These are phyloP conservation scores for Geranium incanum DNA, from an alignment of 441 rosid species.

Conservation along the genomic window DNA sequence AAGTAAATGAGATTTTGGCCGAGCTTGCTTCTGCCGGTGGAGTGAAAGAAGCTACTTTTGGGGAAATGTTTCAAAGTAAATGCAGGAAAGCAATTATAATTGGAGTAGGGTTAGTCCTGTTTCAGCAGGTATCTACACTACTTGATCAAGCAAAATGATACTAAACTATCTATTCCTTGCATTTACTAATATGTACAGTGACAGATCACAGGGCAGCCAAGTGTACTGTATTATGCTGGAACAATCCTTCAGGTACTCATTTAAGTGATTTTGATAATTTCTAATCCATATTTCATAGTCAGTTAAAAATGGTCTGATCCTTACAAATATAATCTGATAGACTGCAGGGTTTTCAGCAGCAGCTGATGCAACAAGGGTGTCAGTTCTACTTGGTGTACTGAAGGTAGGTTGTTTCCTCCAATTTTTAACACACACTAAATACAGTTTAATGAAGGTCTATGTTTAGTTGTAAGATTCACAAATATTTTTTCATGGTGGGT, in stretches of 20 bases:
- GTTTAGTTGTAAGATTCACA: neutral
- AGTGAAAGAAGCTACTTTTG: conserved; percentile 49
- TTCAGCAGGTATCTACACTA: conserved; percentile 67
- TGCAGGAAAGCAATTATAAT: conserved; percentile 84
- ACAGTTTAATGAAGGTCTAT: neutral
- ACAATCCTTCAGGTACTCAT: conserved; percentile 67
- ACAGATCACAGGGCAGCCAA: conserved; percentile 98
- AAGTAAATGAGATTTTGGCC: conserved; percentile 67
- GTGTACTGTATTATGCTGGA: conserved; percentile 94
- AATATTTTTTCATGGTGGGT: neutral
- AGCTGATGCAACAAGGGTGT: conserved; percentile 91
- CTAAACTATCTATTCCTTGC: conserved; percentile 16
- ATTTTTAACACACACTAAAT: conserved; percentile 12
- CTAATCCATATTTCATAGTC: conserved; percentile 13
- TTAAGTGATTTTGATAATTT: neutral
- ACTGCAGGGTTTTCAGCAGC: conserved; percentile 96
- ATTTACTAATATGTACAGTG: conserved; percentile 18
- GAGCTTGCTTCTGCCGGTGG: conserved; percentile 67
- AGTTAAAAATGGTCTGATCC: conserved; percentile 16
- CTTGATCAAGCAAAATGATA: conserved; percentile 13
- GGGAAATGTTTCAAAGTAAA: conserved; percentile 70
- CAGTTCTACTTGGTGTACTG: conserved; percentile 72
- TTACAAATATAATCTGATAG: conserved; percentile 40
- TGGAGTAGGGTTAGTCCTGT: conserved; percentile 85
- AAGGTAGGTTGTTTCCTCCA: conserved; percentile 44